phyloP scores from a whole-genome alignment of 176 grass and related monocot genomes.

The Oryza longistaminata region DNA sequence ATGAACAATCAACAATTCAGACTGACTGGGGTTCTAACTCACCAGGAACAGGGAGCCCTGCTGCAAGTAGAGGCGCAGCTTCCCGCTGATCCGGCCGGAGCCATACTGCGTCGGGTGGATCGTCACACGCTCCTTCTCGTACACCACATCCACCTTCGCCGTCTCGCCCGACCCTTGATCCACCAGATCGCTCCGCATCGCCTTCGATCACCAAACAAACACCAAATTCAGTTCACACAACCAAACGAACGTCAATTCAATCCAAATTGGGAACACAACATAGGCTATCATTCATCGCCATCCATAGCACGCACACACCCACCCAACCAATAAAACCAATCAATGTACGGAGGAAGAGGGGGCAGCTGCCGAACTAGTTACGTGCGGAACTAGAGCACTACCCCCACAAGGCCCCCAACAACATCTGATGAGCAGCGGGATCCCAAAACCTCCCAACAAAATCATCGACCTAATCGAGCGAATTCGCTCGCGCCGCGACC shows the following conservation, averaged over 20 bases:
- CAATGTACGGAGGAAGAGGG: not conserved
- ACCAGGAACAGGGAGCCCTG: constrained; percentile 84
- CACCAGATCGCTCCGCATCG: constrained; percentile 54
- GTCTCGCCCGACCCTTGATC: constrained; percentile 44
- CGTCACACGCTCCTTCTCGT: constrained; percentile 83
- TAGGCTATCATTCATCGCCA: not conserved
- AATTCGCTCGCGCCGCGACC: not conserved
- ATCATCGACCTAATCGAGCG: constrained; percentile 22
- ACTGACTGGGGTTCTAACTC: constrained; percentile 19
- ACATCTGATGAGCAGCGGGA: not conserved
- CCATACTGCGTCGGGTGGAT: constrained; percentile 87
- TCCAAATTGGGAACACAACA: not conserved
- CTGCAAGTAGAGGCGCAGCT: constrained; percentile 70
- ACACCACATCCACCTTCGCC: constrained; percentile 66
- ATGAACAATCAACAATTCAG: not conserved
- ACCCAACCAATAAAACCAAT: not conserved
- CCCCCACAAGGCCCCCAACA: not conserved
- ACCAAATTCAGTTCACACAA: constrained; percentile 26
- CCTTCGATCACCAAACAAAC: constrained; percentile 48
- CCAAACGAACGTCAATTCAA: constrained; percentile 30
- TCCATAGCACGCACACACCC: not conserved
- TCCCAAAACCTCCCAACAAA: not conserved
- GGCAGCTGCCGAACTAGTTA: not conserved
- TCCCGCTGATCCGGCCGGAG: constrained; percentile 74
- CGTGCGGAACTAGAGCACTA: not conserved